Percentiles rank a stretch among this genome's conserved stretches.
Conservation (phyloP, 768 basidiomycete species). For the Sarcodon sp. region DNA sequence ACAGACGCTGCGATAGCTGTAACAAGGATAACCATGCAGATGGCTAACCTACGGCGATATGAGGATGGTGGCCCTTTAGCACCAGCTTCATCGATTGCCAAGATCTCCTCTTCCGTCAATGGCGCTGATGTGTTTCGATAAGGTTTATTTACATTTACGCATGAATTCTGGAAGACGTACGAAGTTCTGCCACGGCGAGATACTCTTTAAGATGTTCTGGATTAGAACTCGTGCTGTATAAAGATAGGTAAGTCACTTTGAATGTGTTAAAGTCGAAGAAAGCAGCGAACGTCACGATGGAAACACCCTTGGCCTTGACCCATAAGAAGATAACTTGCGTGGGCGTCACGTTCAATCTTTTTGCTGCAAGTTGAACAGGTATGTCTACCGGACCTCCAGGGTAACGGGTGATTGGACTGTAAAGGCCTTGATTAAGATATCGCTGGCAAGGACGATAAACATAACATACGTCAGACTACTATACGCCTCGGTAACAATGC, state of each 20-base stretch:
- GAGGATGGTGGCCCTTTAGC: slow-evolving; percentile 30
- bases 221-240: slow-evolving; percentile 41
- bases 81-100: slow-evolving; percentile 51
- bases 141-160: neutral
- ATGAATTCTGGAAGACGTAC: slow-evolving; percentile 16
- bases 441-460: neutral
- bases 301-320: slow-evolving; percentile 53
- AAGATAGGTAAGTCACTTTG: neutral
- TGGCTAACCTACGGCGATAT: neutral
- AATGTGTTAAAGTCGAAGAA: neutral
- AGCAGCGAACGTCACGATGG: slow-evolving; percentile 42
- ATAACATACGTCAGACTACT: slow-evolving; percentile 41
- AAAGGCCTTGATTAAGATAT: neutral
- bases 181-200: slow-evolving; percentile 47
- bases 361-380: slow-evolving; percentile 37
- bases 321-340: slow-evolving; percentile 61
- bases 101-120: slow-evolving; percentile 44
- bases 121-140: slow-evolving; percentile 21
- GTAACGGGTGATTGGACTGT: slow-evolving; percentile 43
- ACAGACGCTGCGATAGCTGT: no score
- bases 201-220: slow-evolving; percentile 55
- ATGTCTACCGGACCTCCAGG: slow-evolving; percentile 57
- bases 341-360: slow-evolving; percentile 38
- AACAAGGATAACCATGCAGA: no score
- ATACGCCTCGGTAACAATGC: slow-evolving; percentile 54